phyloP scores from a whole-genome alignment of 345 rosid genomes.

The Bruguiera sexangula region DNA sequence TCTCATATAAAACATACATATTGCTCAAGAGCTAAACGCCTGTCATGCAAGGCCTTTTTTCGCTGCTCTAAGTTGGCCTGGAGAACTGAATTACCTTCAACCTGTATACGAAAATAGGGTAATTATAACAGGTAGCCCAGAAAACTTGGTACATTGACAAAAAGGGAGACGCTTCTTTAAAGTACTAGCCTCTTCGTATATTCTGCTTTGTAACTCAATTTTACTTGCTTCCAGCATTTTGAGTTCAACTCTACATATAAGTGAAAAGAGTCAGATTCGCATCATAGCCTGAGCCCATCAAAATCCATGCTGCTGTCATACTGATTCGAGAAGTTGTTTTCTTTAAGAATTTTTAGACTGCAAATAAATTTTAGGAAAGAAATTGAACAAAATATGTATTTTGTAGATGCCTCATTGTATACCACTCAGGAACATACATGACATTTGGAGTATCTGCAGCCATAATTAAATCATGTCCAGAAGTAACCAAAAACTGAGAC shows the following conservation, averaged over 20 bases:
- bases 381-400: not conserved
- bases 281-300: not conserved
- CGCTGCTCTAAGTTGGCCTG: slow-evolving; percentile 56
- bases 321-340: not conserved
- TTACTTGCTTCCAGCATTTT: slow-evolving; percentile 66
- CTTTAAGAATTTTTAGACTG: not conserved
- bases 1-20: slow-evolving; percentile 49
- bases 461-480: not conserved
- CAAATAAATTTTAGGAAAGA: not conserved
- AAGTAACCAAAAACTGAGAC: not conserved
- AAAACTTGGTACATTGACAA: slow-evolving; percentile 10
- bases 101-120: slow-evolving; percentile 37
- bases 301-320: not conserved
- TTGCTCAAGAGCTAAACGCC: slow-evolving; percentile 65
- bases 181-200: slow-evolving; percentile 61
- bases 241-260: slow-evolving; percentile 51
- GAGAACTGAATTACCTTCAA: slow-evolving; percentile 55
- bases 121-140: not conserved
- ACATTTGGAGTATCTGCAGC: not conserved
- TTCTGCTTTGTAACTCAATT: slow-evolving; percentile 56
- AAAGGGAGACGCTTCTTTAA: slow-evolving; percentile 3
- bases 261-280: not conserved
- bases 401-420: not conserved
- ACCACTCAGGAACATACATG: not conserved
- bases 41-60: slow-evolving; percentile 59